Conservation (phyloP, 495 filamentous ascomycete genomes). For the Penicillium soppii region DNA sequence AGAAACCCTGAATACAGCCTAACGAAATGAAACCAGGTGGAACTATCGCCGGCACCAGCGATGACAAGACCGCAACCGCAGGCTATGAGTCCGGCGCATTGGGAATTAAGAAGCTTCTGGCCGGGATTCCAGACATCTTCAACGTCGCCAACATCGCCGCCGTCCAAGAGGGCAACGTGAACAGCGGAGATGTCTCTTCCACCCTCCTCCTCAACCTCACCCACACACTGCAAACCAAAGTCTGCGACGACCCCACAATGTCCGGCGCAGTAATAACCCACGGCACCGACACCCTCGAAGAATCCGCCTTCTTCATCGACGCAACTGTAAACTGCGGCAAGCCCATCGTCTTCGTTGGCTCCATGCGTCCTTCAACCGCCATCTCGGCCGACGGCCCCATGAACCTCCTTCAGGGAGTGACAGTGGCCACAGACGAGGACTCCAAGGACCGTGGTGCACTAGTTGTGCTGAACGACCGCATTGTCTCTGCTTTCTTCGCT, state of each 20-base stretch:
- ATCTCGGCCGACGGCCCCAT: slow-evolving; percentile 51
- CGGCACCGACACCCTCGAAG: slow-evolving; percentile 52
- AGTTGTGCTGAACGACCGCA: slow-evolving; percentile 53
- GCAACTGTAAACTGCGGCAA: slow-evolving; percentile 46
- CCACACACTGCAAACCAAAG: slow-evolving; percentile 37
- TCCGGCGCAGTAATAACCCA: slow-evolving; percentile 50
- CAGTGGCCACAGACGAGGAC: slow-evolving; percentile 35
- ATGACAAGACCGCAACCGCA: slow-evolving; percentile 43
- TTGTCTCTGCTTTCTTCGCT: slow-evolving; percentile 45
- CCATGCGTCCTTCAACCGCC: slow-evolving; percentile 51
- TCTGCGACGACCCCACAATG: slow-evolving; percentile 42
- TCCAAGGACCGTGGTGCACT: slow-evolving; percentile 41
- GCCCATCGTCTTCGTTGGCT: slow-evolving; percentile 48
- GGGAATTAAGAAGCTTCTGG: slow-evolving; percentile 38
- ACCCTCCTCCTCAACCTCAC: slow-evolving; percentile 42
- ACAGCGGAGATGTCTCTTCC: slow-evolving; percentile 38
- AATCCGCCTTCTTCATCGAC: slow-evolving; percentile 52
- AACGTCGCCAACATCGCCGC: slow-evolving; percentile 49
- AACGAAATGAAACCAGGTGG: slow-evolving; percentile 26
- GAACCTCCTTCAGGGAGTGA: slow-evolving; percentile 51
- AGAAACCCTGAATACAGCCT: background rate
- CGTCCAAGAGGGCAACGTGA: slow-evolving; percentile 42
- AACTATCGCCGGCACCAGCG: slow-evolving; percentile 46
- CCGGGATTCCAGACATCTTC: slow-evolving; percentile 41
- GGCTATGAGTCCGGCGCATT: slow-evolving; percentile 47